Evolutionary conservation across 163 green algal genomes (phyloP), one percentile per base, ranked within the genome.

Genomic region (Scenedesmus sp.): DNA sequence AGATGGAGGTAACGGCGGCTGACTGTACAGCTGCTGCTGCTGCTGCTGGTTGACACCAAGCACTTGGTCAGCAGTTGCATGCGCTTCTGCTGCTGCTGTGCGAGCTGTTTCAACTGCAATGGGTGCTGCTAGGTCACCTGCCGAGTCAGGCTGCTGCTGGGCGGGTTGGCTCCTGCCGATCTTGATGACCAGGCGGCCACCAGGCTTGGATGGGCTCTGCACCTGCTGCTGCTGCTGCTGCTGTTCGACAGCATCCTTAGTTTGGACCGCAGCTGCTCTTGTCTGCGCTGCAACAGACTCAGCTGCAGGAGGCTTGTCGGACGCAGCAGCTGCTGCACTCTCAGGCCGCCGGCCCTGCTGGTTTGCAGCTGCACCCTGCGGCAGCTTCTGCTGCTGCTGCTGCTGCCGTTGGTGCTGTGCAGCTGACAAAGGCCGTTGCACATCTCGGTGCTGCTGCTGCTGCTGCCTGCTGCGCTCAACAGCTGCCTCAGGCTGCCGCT

Each of bases 221-320:
- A 86, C 18, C 46, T 88, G 56, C 82, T 55, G 57, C 34, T 87
- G 34, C 59, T 74, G 82, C n/a, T 73, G 57, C 57, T 64, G 57
- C 57, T 46, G 74, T 34, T 84, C 76, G 60, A 5, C 76, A 84
- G 8, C 34, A 59, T 13, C 76, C 57, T 52, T 59, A 34, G 8
- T 5, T 23, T 3, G 9, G 13, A 52, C 34, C 7, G 34, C 23
- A 56, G 76, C 76, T 60, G 76, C 76, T 26, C 3, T 57, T 10
- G 3, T 20, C 10, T 6, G 76, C 4, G 76, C 76, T 56, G 26
- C 74, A 23, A 6, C 26, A 3, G 9, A 26, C 74, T 83, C 74
- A 83, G 70, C 74, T 82, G 74, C 74, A 57, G 74, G n/a, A 82
- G 26, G 76, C 76, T 59, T 10, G 0, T 82, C 4, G 4, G n/a